phyloP scores from a whole-genome alignment of 139 green algal species.

The Chlamydomonas sp. region DNA sequence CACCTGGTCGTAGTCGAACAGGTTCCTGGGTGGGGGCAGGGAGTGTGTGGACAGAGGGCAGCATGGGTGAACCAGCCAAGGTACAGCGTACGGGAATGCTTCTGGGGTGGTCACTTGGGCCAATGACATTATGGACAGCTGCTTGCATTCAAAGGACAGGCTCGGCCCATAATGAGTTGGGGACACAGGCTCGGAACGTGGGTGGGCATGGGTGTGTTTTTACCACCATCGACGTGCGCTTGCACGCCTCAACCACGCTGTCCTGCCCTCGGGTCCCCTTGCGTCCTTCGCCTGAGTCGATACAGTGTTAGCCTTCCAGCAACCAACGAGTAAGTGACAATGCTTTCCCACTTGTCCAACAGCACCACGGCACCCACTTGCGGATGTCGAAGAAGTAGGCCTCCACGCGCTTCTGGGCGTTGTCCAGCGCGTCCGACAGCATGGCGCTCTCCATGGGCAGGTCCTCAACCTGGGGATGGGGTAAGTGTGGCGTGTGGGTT shows the following conservation, averaged over 20 bases:
- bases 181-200: no score
- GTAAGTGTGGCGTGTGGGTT: neutral
- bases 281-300: no score
- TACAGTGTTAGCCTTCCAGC: no score
- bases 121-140: no score
- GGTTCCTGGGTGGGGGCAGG: conserved; percentile 50
- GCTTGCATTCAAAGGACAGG: neutral
- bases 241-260: no score
- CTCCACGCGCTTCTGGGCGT: conserved; percentile 97
- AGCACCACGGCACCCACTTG: conserved; percentile 60
- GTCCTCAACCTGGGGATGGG: conserved; percentile 75
- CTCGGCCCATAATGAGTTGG: no score
- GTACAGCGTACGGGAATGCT: no score
- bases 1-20: conserved; percentile 98
- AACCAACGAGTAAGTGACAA: no score
- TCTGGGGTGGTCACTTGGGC: no score
- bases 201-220: no score
- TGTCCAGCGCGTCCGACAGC: conserved; percentile 93
- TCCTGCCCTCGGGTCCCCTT: no score
- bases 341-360: neutral
- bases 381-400: conserved; percentile 99
- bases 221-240: no score
- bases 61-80: neutral
- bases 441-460: conserved; percentile 98
- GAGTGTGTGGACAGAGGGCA: neutral